A percentile compares a stretch with the other conserved stretches of the same genome.
Conservation (phyloP, 345 rosid species). For the Lumnitzera littorea region DNA sequence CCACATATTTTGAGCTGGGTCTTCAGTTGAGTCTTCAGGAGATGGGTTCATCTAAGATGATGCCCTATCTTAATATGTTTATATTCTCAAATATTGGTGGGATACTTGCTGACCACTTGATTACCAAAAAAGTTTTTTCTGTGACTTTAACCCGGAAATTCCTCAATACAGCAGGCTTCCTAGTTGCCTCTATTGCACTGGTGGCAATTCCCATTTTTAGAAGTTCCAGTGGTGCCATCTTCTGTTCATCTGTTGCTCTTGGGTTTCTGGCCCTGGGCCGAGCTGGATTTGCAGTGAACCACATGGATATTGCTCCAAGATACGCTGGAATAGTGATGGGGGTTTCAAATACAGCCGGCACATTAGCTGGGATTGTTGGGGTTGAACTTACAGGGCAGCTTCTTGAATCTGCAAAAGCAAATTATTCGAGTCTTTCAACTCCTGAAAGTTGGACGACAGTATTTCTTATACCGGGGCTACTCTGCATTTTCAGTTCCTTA, state of each 20-base stretch:
- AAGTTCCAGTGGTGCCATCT: conserved; percentile 67
- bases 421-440: conserved; percentile 70
- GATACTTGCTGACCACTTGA: conserved; percentile 79
- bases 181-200: conserved; percentile 75
- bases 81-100: conserved; percentile 94
- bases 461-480: conserved; percentile 80
- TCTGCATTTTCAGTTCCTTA: conserved; percentile 73
- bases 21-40: conserved; percentile 88
- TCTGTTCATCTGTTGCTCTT: conserved; percentile 85
- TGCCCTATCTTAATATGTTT: conserved; percentile 97
- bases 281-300: conserved; percentile 98
- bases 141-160: conserved; percentile 76
- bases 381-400: conserved; percentile 82
- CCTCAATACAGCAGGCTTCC: conserved; percentile 74
- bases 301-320: conserved; percentile 97
- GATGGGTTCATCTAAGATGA: conserved; percentile 96
- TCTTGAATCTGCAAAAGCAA: conserved; percentile 75
- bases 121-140: conserved; percentile 64
- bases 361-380: conserved; percentile 89
- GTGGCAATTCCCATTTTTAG: conserved; percentile 74
- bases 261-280: conserved; percentile 89
- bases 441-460: conserved; percentile 95
- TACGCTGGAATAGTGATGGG: conserved; percentile 98
- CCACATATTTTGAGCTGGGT: conserved; percentile 83
- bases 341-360: conserved; percentile 95